phyloP scores from a whole-genome alignment of 805 yeast species.

The Sugiyamaella smithiae region DNA sequence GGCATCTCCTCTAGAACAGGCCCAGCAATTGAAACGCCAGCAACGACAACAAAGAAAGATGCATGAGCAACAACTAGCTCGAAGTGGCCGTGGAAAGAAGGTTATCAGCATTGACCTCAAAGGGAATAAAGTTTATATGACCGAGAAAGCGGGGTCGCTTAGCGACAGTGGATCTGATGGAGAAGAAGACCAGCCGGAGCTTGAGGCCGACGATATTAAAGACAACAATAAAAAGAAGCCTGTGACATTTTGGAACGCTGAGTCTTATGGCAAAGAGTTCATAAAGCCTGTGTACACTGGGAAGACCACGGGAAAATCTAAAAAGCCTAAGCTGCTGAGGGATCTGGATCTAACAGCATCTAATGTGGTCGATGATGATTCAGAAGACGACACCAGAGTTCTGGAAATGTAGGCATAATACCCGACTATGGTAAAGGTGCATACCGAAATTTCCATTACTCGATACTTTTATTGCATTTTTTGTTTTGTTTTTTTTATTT shows the following conservation, averaged over 20 bases:
- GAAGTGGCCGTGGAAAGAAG: slow-evolving; percentile 70
- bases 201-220: slow-evolving; percentile 1
- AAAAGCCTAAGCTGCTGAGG: slow-evolving; percentile 57
- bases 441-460: neutral
- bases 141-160: slow-evolving; percentile 19
- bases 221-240: slow-evolving; percentile 11
- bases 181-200: slow-evolving; percentile 8
- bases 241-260: slow-evolving; percentile 19
- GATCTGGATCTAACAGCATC: slow-evolving; percentile 67
- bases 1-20: slow-evolving; percentile 83
- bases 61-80: slow-evolving; percentile 54
- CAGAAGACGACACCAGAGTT: slow-evolving; percentile 34
- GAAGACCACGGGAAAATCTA: neutral
- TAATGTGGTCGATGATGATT: slow-evolving; percentile 79
- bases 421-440: no score
- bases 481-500: neutral
- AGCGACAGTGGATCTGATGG: slow-evolving; percentile 22
- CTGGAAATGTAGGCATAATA: neutral
- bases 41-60: slow-evolving; percentile 68
- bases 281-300: slow-evolving; percentile 18
- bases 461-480: no score
- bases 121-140: slow-evolving; percentile 65
- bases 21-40: slow-evolving; percentile 80
- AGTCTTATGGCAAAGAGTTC: slow-evolving; percentile 21
- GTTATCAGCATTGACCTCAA: slow-evolving; percentile 74